These are phyloP conservation scores for Heteromeles arbutifolia DNA, from an alignment of 306 rosid genomes.

Conservation along the genomic window DNA sequence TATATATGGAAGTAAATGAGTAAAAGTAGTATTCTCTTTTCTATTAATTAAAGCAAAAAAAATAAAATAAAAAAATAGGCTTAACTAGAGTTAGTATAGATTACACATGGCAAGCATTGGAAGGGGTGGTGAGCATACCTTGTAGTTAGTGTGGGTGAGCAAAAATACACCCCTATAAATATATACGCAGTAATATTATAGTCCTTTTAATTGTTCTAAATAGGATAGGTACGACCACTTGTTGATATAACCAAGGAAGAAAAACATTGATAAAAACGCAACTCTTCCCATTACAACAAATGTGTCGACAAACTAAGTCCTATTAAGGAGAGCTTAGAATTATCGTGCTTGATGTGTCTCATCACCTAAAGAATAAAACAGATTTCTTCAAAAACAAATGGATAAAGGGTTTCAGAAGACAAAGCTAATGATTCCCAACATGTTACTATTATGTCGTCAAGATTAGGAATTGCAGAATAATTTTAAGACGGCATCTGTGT, in stretches of 20 bases:
- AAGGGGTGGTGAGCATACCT: too few species aligned
- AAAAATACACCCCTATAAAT: too few species aligned
- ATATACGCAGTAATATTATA: conserved; percentile 18
- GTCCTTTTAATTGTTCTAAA: conserved; percentile 20
- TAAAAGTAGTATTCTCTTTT: too few species aligned
- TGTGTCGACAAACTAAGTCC: conserved; percentile 12
- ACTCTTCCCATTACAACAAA: conserved; percentile 5
- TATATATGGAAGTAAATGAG: too few species aligned
- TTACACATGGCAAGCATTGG: too few species aligned
- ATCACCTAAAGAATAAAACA: background rate
- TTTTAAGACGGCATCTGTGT: conserved; percentile 22
- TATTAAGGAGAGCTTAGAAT: conserved; percentile 8
- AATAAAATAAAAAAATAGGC: too few species aligned
- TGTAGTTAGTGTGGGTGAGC: too few species aligned
- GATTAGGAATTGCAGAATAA: conserved; percentile 13
- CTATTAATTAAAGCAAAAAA: too few species aligned
- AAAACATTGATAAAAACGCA: conserved; percentile 32
- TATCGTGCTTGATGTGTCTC: background rate
- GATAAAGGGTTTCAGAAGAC: background rate
- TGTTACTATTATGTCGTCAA: background rate
- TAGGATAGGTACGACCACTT: conserved; percentile 24
- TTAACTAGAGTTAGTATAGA: too few species aligned
- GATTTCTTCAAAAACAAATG: background rate
- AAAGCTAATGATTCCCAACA: conserved; percentile 13
- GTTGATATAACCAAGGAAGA: conserved; percentile 42